phyloP scores from a whole-genome alignment of 129 eudicot species.

The Flaveria ramosissima region DNA sequence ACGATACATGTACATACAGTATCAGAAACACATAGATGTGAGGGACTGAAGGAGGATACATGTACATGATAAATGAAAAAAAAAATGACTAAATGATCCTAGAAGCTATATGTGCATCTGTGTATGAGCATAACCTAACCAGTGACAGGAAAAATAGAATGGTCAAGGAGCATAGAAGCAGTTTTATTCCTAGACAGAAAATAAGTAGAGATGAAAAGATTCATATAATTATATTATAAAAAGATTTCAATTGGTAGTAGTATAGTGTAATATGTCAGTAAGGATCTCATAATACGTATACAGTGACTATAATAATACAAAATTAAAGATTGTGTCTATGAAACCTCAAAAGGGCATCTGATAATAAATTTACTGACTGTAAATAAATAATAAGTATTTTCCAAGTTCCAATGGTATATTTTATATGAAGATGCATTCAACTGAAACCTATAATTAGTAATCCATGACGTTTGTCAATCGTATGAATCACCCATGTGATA shows the following conservation, averaged over 20 bases:
- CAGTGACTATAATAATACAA: not conserved
- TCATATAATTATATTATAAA: not conserved
- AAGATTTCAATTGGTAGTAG: not conserved
- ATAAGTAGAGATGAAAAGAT: not conserved
- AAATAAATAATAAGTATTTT: not conserved
- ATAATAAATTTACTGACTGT: not conserved
- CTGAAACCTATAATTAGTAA: not conserved
- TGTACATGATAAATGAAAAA: no score
- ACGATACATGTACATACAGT: not conserved
- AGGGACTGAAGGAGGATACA: no score
- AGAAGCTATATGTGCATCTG: not conserved
- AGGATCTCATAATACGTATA: not conserved
- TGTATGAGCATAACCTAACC: not conserved
- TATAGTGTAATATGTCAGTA: not conserved
- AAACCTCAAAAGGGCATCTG: not conserved
- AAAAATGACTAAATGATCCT: no score
- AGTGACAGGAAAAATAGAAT: not conserved
- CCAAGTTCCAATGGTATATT: conserved; percentile 10
- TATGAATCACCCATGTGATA: conserved; percentile 7
- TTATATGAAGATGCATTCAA: conserved; percentile 13
- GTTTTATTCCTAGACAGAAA: not conserved
- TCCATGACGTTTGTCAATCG: not conserved
- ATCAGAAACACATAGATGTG: not conserved
- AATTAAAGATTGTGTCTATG: not conserved
- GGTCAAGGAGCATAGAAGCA: not conserved